Conservation (phyloP, 306 rosid genomes). For the Trifolium pratense region DNA sequence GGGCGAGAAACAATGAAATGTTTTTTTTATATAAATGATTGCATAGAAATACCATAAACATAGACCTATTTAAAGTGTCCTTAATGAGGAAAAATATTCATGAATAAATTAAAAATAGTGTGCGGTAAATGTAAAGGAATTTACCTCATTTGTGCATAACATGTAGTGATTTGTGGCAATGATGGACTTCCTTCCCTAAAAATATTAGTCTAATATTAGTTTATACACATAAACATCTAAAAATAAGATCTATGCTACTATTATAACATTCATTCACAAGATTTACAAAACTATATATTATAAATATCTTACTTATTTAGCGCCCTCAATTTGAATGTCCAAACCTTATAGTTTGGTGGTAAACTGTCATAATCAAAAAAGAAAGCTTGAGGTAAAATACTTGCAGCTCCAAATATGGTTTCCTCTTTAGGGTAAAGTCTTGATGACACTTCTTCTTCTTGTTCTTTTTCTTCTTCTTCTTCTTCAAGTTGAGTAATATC, state of each 20-base stretch:
- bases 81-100: too few species aligned
- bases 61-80: too few species aligned
- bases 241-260: background rate
- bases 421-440: conserved; percentile 19
- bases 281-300: background rate
- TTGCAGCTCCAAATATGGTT: conserved; percentile 47
- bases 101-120: background rate
- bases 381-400: conserved; percentile 53
- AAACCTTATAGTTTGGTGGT: conserved; percentile 35
- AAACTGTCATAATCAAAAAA: background rate
- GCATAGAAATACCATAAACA: too few species aligned
- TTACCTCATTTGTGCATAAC: conserved; percentile 73
- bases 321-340: conserved; percentile 61
- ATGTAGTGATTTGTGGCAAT: conserved; percentile 66
- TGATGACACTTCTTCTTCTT: background rate
- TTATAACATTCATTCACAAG: background rate
- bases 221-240: background rate
- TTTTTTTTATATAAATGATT: too few species aligned
- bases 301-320: conserved; percentile 59
- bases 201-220: conserved; percentile 43
- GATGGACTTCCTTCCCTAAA: conserved; percentile 72
- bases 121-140: conserved; percentile 39
- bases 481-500: background rate
- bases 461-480: background rate
- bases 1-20: too few species aligned